Conservation (phyloP, 2,329 filamentous ascomycete genomes). For the Claviceps pazoutovae region DNA sequence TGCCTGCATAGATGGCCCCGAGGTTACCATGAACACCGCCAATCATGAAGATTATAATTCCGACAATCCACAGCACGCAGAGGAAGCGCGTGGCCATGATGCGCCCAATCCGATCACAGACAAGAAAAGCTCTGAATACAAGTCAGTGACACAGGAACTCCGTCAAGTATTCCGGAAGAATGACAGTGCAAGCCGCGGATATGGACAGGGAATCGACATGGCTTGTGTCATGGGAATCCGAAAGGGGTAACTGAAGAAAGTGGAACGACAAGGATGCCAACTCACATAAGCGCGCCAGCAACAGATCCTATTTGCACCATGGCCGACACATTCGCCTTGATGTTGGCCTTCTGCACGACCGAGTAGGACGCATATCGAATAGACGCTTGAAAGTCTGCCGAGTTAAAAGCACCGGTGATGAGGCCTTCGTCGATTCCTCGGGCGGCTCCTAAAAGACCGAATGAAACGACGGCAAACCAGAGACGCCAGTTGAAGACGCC, state of each 20-base stretch:
- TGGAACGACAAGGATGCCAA: neutral
- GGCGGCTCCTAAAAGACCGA: constrained; percentile 62
- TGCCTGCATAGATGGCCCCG: constrained; percentile 46
- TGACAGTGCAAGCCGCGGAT: no score
- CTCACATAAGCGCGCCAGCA: constrained; percentile 47
- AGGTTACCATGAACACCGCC: constrained; percentile 35
- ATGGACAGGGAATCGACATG: no score
- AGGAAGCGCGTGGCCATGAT: constrained; percentile 47
- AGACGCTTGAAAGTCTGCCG: constrained; percentile 45
- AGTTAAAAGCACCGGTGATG: constrained; percentile 57
- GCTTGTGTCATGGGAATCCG: neutral
- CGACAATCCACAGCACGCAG: constrained; percentile 42
- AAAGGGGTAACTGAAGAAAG: neutral
- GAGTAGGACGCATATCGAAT: constrained; percentile 44
- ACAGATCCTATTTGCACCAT: constrained; percentile 76
- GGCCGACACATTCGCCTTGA: constrained; percentile 62
- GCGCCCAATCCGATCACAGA: constrained; percentile 48
- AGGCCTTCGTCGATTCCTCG: constrained; percentile 71
- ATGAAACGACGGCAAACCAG: constrained; percentile 63
- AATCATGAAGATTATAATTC: constrained; percentile 45
- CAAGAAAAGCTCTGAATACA: constrained; percentile 36
- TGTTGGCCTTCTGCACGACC: constrained; percentile 43
- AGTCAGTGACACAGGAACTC: neutral
- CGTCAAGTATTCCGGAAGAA: no score
- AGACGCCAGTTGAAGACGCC: constrained; percentile 65